Percentiles rank a stretch among this genome's conserved stretches.
These are phyloP conservation scores for Fusarium tuaranense DNA, from an alignment of 2,329 filamentous ascomycete species.

Conservation along the genomic window DNA sequence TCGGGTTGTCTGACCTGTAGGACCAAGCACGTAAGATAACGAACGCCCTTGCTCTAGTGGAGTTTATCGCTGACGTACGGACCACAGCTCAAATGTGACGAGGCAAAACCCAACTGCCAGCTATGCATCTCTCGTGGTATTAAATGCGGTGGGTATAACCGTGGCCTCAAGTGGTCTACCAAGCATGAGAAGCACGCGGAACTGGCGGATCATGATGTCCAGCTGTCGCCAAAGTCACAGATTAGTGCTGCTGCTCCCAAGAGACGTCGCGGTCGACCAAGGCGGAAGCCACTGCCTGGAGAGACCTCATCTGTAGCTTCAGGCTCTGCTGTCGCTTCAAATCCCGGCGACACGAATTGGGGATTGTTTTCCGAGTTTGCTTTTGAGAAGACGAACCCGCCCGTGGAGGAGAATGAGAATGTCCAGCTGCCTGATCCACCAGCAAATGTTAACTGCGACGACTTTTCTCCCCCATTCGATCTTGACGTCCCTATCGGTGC, in stretches of 20 bases:
- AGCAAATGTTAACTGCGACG: background rate
- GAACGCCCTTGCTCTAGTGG: background rate
- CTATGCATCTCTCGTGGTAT: slow-evolving; percentile 38
- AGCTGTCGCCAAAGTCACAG: slow-evolving; percentile 4
- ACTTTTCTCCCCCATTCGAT: slow-evolving; percentile 12
- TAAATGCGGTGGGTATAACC: slow-evolving; percentile 38
- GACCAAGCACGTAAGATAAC: slow-evolving; percentile 27
- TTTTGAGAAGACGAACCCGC: background rate
- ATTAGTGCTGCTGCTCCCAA: background rate
- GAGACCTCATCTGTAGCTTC: slow-evolving; percentile 1
- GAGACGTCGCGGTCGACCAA: slow-evolving; percentile 28
- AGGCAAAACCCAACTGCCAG: slow-evolving; percentile 36
- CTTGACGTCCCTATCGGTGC: slow-evolving; percentile 2
- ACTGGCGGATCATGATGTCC: slow-evolving; percentile 21
- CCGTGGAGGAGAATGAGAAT: background rate
- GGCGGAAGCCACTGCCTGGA: background rate
- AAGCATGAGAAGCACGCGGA: slow-evolving; percentile 34
- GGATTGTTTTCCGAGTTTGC: slow-evolving; percentile 25
- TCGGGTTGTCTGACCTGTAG: slow-evolving; percentile 34
- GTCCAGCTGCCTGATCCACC: background rate
- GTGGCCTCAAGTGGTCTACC: slow-evolving; percentile 37
- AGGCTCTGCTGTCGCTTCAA: background rate
- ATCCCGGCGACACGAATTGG: slow-evolving; percentile 1
- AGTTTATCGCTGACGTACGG: background rate
- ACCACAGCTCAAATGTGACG: slow-evolving; percentile 45